These are phyloP conservation scores for Verruconis gallopava DNA, from an alignment of 2,329 filamentous ascomycete species.

Conservation along the genomic window DNA sequence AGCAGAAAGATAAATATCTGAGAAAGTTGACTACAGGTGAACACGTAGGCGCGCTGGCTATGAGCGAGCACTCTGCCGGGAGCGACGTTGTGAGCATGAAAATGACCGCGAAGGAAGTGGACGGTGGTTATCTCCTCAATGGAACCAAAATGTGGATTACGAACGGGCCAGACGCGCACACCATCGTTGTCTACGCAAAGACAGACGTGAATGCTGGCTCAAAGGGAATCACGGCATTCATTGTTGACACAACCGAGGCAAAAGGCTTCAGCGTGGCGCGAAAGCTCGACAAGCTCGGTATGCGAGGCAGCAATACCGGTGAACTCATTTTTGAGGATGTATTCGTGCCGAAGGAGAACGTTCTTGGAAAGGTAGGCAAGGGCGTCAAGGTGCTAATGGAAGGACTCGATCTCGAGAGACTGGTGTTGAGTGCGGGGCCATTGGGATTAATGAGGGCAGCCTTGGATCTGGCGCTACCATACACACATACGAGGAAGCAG, in stretches of 20 bases:
- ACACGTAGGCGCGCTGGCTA: conserved; percentile 76
- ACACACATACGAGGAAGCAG: conserved; percentile 78
- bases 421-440: conserved; percentile 83
- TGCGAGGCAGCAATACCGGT: conserved; percentile 93
- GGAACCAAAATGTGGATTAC: conserved; percentile 99
- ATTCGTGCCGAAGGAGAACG: conserved; percentile 71
- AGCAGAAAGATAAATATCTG: conserved; percentile 70
- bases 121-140: conserved; percentile 75
- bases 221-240: conserved; percentile 90
- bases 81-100: conserved; percentile 96
- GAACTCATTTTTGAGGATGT: conserved; percentile 85
- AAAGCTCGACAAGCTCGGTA: conserved; percentile 96
- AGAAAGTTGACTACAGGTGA: conserved; percentile 70
- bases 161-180: conserved; percentile 86
- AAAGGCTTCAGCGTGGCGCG: conserved; percentile 74
- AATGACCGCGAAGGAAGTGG: conserved; percentile 63
- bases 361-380: conserved; percentile 66
- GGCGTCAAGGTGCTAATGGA: conserved; percentile 93
- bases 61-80: conserved; percentile 85
- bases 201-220: conserved; percentile 66
- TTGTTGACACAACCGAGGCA: conserved; percentile 53
- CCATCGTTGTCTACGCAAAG: conserved; percentile 94
- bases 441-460: conserved; percentile 85
- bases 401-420: conserved; percentile 81
- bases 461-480: conserved; percentile 76